These are phyloP conservation scores for Cucurbita maxima DNA, from an alignment of 306 rosid genomes.

Conservation along the genomic window DNA sequence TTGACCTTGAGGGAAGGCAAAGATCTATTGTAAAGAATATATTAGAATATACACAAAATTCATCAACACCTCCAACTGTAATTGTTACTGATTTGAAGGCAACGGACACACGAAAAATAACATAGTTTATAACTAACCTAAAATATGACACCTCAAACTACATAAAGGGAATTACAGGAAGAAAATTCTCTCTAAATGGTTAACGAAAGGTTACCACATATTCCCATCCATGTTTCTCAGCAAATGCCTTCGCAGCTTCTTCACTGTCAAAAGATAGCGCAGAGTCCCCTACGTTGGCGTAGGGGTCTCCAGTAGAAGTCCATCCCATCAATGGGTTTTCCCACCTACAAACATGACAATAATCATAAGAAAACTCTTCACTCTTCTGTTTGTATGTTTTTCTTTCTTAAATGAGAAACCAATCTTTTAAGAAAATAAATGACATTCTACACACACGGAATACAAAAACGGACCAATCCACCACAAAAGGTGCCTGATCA, in stretches of 20 bases:
- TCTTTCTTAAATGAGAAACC: background rate
- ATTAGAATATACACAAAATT: background rate
- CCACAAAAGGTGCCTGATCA: background rate
- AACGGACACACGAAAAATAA: background rate
- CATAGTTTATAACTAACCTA: background rate
- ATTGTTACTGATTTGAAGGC: background rate
- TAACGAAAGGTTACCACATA: constrained; percentile 47
- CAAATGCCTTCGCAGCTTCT: constrained; percentile 79
- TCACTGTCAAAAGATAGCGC: constrained; percentile 69
- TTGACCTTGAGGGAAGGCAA: background rate
- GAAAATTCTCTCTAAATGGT: background rate
- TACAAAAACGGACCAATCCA: background rate
- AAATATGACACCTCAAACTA: background rate
- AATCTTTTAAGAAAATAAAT: background rate
- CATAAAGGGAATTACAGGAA: background rate
- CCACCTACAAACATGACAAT: constrained; percentile 45
- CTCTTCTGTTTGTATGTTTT: background rate
- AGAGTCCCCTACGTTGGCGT: constrained; percentile 81
- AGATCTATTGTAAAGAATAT: background rate
- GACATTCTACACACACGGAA: background rate
- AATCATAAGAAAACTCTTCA: background rate
- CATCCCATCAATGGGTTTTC: constrained; percentile 99
- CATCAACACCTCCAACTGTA: background rate
- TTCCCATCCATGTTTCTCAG: constrained; percentile 92
- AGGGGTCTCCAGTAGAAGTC: constrained; percentile 99